Base-by-base conservation (phyloP, 2,329 filamentous ascomycete genomes). In the Samsoniella hepiali region DNA sequence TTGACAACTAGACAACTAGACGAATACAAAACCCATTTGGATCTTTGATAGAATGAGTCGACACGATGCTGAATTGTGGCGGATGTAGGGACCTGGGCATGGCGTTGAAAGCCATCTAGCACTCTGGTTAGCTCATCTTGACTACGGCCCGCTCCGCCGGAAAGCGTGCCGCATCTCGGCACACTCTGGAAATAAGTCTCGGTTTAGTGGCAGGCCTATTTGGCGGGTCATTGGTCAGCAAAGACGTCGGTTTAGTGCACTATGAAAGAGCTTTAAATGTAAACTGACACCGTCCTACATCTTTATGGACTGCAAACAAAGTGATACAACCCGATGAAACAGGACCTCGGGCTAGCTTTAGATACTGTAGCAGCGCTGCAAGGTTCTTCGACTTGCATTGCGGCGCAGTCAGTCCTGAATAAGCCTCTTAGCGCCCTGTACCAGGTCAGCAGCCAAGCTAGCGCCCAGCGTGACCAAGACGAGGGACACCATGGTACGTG, bases 111-210 rank as follows among this genome's bases (percentile, higher is more conserved):
- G 13, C 17, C 32, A 27, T 22, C 13, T 22, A 45, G 0, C 29
- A 9, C 54, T 44, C 6, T 5, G 22, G 27, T 51, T 32, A 59
- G 57, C 32, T 22, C 17, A 31, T 22, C 29, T 27, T 49, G 55
- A 53, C 11, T 45, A 40, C 51, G 50, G 51, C 58, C 58, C 50
- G 58, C 50, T 31, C 58, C 50, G 49, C 54, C 40, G 40, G 58
- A 47, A 38, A 31, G 27, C 36, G 44, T 34, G 38, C 47, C 58
- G 47, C 45, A 40, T 32, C 34, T 60, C 47, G 58, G 34, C 47
- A 9, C 31, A 51, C 13, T 51, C 11, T n/a, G 9, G 17, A 47
- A 27, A n/a, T 47, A 15, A 54, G 15, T 54, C 32, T 54, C 50
- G 34, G 50, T 29, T 8, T 50, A 50, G 47, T 8, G 47, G 27